Evolutionary conservation across 768 basidiomycete species (phyloP), one percentile per base, ranked within the genome.

Genomic region (Auricularia sp.): DNA sequence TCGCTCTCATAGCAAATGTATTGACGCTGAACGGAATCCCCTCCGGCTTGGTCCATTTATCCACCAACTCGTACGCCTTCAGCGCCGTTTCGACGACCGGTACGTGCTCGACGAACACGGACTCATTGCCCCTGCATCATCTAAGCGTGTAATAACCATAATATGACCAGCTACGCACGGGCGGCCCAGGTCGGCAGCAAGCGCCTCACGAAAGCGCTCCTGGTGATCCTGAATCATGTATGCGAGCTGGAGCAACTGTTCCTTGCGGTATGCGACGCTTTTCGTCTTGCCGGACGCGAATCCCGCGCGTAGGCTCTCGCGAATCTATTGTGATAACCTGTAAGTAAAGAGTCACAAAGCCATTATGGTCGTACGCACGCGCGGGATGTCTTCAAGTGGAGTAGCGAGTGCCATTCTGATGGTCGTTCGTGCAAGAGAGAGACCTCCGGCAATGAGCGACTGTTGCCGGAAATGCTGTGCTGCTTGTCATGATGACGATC

Each of bases 211-310:
- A 69, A 93, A 83, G 16, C 77, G 81, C 39, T 81, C 75, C 21
- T 76, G 69, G 71, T 94, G 92, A 74, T 94, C 91, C 72, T 89
- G 80, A 69, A 92, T 36, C 68, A 90, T 75, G 72, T 90, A 89
- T 7, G 81, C 85, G 13, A 94, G 81, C 70, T 87, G 83, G n/a
- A 86, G 79, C 33, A 94, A 79, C 75, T 92, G 90, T 54, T 84
- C 81, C 74, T 86, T 92, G 70, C 92, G 81, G 71, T 81, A 90
- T 13, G 79, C 80, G 64, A 92, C 77, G n/a, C 83, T 74, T 70
- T 77, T 85, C 51, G 84, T 82, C 72, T 86, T 90, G 16, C 89
- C 88, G 1, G 83, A 75, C 36, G 75, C 75, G 74, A 91, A 92
- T 4, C 81, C 82, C n/a, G 77, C 76, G 34, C 75, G 77, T 24